A percentile compares a stretch with the other conserved stretches of the same genome.
phyloP scores from a whole-genome alignment of 2,329 filamentous ascomycete species.

The Penicillium polonicum region DNA sequence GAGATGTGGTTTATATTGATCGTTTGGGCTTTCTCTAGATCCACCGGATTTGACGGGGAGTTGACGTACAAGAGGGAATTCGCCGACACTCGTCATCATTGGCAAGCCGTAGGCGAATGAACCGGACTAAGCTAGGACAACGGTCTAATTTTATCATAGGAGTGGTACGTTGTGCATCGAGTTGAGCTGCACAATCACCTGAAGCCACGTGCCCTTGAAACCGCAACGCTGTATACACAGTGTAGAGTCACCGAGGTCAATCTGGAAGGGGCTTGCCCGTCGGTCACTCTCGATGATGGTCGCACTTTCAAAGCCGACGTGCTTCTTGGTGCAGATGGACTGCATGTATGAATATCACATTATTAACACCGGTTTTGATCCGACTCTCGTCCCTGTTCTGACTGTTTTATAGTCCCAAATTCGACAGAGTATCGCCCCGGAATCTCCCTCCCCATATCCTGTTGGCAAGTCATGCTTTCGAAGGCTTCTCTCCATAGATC shows the following conservation, averaged over 20 bases:
- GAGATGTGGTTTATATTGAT: not conserved
- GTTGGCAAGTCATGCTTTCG: constrained; percentile 29
- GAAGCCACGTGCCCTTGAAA: constrained; percentile 32
- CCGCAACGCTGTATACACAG: constrained; percentile 21
- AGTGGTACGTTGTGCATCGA: constrained; percentile 40
- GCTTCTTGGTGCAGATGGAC: constrained; percentile 28
- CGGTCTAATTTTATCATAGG: constrained; percentile 11
- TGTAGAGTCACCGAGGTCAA: constrained; percentile 25
- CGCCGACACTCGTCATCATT: constrained; percentile 14
- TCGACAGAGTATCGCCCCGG: constrained; percentile 20
- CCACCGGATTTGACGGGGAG: constrained; percentile 15
- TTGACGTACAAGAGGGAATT: constrained; percentile 22
- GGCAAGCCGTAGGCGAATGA: constrained; percentile 24
- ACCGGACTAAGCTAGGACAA: not conserved
- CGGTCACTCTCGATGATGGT: constrained; percentile 23
- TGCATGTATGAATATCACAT: constrained; percentile 18
- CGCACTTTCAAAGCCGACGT: constrained; percentile 22
- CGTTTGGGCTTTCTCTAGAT: constrained; percentile 13
- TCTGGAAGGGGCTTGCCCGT: constrained; percentile 12
- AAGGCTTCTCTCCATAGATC: constrained; percentile 24
- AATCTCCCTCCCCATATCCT: constrained; percentile 16
- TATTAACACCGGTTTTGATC: not conserved
- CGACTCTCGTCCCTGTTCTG: not conserved
- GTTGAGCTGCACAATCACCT: constrained; percentile 44
- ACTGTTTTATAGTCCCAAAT: constrained; percentile 21